These are phyloP conservation scores for Vitis amurensis DNA, from an alignment of 164 flowering plant genomes.

Conservation along the genomic window DNA sequence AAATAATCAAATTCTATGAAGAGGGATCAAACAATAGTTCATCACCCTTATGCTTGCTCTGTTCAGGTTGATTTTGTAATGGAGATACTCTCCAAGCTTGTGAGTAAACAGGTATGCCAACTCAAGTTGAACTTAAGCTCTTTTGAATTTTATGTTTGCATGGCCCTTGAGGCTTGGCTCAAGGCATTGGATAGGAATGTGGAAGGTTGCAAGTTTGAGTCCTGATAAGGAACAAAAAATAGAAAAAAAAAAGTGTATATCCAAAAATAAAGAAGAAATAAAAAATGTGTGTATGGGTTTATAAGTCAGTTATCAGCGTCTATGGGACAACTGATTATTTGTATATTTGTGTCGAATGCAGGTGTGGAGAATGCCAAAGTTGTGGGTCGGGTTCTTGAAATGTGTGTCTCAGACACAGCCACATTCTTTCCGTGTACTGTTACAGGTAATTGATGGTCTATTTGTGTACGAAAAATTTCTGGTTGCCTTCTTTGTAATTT, in stretches of 20 bases:
- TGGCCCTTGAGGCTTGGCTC: background rate
- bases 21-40: background rate
- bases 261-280: no score
- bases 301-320: background rate
- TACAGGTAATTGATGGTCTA: conserved; percentile 52
- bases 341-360: conserved; percentile 19
- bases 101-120: conserved; percentile 73
- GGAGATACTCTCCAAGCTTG: conserved; percentile 95
- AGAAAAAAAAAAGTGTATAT: no score
- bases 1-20: background rate
- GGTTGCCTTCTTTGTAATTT: background rate
- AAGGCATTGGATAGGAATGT: no score
- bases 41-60: conserved; percentile 8
- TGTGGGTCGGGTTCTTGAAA: conserved; percentile 97
- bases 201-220: no score
- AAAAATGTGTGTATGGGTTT: background rate
- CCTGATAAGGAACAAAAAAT: no score
- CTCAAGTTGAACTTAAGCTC: background rate
- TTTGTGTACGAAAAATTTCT: background rate
- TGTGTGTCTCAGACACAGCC: conserved; percentile 95
- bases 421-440: conserved; percentile 81
- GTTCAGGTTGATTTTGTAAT: conserved; percentile 93
- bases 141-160: background rate
- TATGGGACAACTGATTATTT: conserved; percentile 1
- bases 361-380: conserved; percentile 98